Percentiles rank a stretch among this genome's conserved stretches.
Evolutionary conservation across 208 protist genomes (phyloP).

Genomic region (Crithidia thermophila): DNA sequence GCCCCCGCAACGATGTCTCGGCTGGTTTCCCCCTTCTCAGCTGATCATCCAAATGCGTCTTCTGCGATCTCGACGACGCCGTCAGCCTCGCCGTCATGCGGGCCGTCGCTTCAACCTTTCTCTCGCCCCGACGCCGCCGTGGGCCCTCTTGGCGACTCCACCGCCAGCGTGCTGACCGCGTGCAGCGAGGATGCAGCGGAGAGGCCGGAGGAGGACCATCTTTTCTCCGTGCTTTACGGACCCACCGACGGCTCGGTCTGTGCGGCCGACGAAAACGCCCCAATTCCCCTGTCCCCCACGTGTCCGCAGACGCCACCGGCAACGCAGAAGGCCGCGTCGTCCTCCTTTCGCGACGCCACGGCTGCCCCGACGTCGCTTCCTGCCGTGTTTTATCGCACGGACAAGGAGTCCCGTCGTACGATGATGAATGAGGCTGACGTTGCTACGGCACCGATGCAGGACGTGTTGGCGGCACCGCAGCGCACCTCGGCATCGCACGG

Average conservation of each 20-base stretch:
- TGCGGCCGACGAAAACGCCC: neutral
- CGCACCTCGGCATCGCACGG: too few species aligned
- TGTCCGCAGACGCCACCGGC: neutral
- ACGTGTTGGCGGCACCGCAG: too few species aligned
- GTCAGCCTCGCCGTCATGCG: too few species aligned
- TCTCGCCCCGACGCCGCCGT: too few species aligned
- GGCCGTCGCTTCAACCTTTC: too few species aligned
- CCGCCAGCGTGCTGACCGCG: slow-evolving; percentile 7
- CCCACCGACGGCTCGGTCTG: slow-evolving; percentile 3
- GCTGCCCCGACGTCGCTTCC: neutral
- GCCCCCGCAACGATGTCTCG: too few species aligned
- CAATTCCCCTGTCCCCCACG: neutral
- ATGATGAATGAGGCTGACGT: too few species aligned
- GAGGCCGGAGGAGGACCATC: neutral
- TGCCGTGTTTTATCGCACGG: neutral
- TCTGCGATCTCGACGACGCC: too few species aligned
- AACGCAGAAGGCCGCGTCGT: neutral
- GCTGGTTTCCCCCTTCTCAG: too few species aligned
- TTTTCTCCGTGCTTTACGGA: neutral
- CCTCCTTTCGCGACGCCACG: neutral
- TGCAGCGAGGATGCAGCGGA: neutral
- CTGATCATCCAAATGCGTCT: too few species aligned
- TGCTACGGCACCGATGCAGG: too few species aligned
- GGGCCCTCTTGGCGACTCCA: slow-evolving; percentile 6
- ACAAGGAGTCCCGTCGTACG: neutral